phyloP scores from a whole-genome alignment of 2,329 filamentous ascomycete genomes.

The Ophiostoma populinum region DNA sequence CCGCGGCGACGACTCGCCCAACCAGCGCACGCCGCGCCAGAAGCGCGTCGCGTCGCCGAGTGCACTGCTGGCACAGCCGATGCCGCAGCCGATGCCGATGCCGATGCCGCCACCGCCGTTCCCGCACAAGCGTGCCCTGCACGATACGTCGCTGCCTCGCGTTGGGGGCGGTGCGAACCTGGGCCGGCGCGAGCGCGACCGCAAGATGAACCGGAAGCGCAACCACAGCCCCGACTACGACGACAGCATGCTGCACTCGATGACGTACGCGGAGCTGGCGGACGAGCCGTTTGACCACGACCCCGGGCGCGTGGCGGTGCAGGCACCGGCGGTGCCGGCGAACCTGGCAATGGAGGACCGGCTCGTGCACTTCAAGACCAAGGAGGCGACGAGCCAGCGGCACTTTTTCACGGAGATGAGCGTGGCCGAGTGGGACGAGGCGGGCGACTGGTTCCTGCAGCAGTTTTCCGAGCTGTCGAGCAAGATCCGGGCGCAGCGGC shows the following conservation, averaged over 20 bases:
- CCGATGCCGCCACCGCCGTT: slow-evolving; percentile 9
- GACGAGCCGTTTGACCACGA: slow-evolving; percentile 40
- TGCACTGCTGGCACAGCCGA: no score
- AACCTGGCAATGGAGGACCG: slow-evolving; percentile 28
- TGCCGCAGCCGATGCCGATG: no score
- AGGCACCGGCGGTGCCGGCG: slow-evolving; percentile 17
- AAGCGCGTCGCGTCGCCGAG: no score
- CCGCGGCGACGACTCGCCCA: slow-evolving; percentile 15
- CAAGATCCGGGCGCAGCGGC: slow-evolving; percentile 29
- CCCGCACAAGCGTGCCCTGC: slow-evolving; percentile 12
- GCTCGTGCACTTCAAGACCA: slow-evolving; percentile 30
- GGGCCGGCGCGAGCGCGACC: slow-evolving; percentile 5
- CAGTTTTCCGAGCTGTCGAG: slow-evolving; percentile 33
- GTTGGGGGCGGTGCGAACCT: not conserved
- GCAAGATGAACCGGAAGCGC: slow-evolving; percentile 21
- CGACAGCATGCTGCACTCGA: slow-evolving; percentile 33
- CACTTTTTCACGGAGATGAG: slow-evolving; percentile 35
- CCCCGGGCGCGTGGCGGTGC: slow-evolving; percentile 27
- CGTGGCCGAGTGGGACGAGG: slow-evolving; percentile 39
- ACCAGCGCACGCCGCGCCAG: slow-evolving; percentile 14
- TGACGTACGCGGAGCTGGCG: slow-evolving; percentile 33
- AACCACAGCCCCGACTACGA: slow-evolving; percentile 35
- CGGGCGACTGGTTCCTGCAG: slow-evolving; percentile 42
- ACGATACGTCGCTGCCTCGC: slow-evolving; percentile 12
- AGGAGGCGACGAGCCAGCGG: slow-evolving; percentile 24